Evolutionary conservation across 192 early-diverging fungal species (phyloP), one percentile per base, ranked within the genome.

Genomic region (Backusella tarrabulga): DNA sequence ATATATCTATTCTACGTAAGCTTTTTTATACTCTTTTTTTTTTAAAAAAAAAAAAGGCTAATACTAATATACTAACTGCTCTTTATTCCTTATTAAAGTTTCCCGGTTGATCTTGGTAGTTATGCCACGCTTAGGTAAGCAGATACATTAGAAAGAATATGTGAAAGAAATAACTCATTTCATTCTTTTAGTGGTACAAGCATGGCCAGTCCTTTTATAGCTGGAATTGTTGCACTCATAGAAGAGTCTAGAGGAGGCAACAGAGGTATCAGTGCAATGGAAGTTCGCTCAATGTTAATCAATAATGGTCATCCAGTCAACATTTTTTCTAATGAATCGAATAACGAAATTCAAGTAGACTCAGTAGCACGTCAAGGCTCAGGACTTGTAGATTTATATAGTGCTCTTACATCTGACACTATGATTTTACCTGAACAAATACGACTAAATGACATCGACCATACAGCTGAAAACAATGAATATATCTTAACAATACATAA

Each of bases 121-220:
- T 84, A 80, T 68, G 74, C 79, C 23, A 80, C 79, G 3, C 72
- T 84, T 14, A 81, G 79, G 79, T 77, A 73, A 68, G 9, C 52
- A 41, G 6, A 44, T 44, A 40, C 17, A 21, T 23, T 42, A 17
- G 6, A 46, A 71, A 69, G 29, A 67, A 38, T 35, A 66, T 23
- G 7, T 36, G 14, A 44, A 21, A 34, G 11, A 29, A 36, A 12
- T 3, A 11, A 68, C 66, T 68, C 15, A 54, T 23, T 50, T 26
- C 6, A 32, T 40, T 17, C 35, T 34, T n/a, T 29, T 46, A 84
- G 89, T 21, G 95, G 94, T 21, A 96, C 95, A 11, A 93, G 92
- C 34, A 96, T 97, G 95, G 87, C 95, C 5, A 85, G 88, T 32
- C 93, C 95, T 0, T 92, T 93, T 76, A 80, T 92, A 21, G 87